Evolutionary conservation across 2,329 filamentous ascomycete species (phyloP).

Genomic region (Verruconis gallopava): DNA sequence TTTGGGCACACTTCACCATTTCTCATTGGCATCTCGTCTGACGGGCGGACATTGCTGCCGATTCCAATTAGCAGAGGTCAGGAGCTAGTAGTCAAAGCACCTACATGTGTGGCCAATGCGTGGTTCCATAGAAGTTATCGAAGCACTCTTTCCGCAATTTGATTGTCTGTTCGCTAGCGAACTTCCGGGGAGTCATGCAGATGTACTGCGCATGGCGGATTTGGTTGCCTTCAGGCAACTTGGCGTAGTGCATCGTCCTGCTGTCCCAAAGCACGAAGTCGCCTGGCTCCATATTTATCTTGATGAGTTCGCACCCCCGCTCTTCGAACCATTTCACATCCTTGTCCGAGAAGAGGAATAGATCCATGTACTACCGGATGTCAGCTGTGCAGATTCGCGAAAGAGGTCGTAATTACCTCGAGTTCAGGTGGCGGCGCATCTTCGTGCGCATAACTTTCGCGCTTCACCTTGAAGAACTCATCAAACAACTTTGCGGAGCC

Average conservation of each 20-base stretch:
- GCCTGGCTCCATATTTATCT: conserved; percentile 2
- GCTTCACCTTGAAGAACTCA: conserved; percentile 29
- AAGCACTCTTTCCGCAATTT: background rate
- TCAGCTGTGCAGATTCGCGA: background rate
- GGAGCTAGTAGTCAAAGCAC: no score
- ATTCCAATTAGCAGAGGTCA: no score
- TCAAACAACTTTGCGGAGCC: conserved; percentile 30
- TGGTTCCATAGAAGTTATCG: background rate
- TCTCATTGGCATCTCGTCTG: background rate
- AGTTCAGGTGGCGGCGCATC: no score
- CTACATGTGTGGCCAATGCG: background rate
- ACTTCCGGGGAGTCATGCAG: background rate
- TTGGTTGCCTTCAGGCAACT: background rate
- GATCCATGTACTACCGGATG: no score
- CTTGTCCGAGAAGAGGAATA: conserved; percentile 30
- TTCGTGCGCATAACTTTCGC: no score
- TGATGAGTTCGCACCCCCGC: background rate
- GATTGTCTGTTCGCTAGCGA: background rate
- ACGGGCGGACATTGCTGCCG: no score
- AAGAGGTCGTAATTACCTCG: background rate
- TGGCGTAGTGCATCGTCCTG: conserved; percentile 1
- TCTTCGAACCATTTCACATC: conserved; percentile 18
- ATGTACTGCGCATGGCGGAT: background rate
- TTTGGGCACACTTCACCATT: background rate
- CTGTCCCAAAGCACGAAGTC: conserved; percentile 4